Conservation (phyloP, 768 basidiomycete genomes). For the Dacryopinax primogenitus region DNA sequence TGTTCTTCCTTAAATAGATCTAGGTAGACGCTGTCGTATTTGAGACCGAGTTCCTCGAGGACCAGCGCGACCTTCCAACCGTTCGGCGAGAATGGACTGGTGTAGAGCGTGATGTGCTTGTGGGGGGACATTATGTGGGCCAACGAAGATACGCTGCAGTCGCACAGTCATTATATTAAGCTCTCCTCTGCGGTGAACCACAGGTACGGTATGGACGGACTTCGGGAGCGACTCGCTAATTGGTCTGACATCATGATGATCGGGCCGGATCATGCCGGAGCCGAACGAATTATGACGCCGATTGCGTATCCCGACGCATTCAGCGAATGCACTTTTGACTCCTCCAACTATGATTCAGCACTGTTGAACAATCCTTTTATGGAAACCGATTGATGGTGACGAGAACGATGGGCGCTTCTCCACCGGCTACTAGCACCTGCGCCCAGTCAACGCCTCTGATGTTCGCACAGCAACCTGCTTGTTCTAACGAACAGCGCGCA, state of each 20-base stretch:
- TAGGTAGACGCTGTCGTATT: conserved; percentile 18
- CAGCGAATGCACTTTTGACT: too few relatives aligned
- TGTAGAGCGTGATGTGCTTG: neutral
- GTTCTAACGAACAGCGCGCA: neutral
- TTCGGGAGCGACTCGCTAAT: neutral
- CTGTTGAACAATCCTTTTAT: too few relatives aligned
- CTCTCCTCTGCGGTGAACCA: neutral
- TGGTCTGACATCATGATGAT: neutral
- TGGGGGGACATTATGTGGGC: neutral
- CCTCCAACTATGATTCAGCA: too few relatives aligned
- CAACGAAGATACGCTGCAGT: neutral
- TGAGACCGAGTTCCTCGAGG: conserved; percentile 16
- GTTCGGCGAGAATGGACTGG: neutral
- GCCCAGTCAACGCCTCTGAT: neutral
- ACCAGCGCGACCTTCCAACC: conserved; percentile 16
- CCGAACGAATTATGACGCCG: too few relatives aligned
- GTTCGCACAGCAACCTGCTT: neutral
- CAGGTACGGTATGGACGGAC: neutral
- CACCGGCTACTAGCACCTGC: too few relatives aligned
- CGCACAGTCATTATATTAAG: neutral
- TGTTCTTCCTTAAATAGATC: conserved; percentile 15
- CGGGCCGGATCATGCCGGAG: too few relatives aligned
- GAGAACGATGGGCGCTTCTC: too few relatives aligned
- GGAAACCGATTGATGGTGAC: too few relatives aligned
- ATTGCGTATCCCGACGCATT: too few relatives aligned